Evolutionary conservation across 805 yeast species (phyloP).

Genomic region (Metschnikowia koreensis): DNA sequence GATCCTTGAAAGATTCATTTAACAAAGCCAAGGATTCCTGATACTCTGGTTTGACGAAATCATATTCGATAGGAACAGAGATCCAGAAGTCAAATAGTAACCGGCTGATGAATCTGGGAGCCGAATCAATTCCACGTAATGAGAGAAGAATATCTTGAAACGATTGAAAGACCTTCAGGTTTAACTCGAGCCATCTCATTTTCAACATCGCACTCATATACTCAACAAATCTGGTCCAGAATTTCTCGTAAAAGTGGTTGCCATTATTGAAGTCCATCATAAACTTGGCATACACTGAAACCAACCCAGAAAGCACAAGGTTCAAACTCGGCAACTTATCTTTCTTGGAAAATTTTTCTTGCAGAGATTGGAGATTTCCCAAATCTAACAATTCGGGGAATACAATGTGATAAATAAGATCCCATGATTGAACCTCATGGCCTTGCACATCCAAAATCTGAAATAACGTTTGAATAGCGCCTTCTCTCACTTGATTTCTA

Average conservation of each 20-base stretch:
- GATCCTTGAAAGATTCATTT: conserved; percentile 50
- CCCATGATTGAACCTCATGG: conserved; percentile 56
- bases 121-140: conserved; percentile 18
- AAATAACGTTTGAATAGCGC: conserved; percentile 85
- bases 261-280: conserved; percentile 35
- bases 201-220: conserved; percentile 45
- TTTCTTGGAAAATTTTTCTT: conserved; percentile 22
- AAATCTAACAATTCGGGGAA: conserved; percentile 50
- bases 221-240: conserved; percentile 58
- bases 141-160: conserved; percentile 47
- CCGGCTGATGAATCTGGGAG: conserved; percentile 26
- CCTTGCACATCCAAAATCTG: conserved; percentile 47
- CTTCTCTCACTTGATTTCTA: conserved; percentile 82
- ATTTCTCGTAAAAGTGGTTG: conserved; percentile 20
- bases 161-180: conserved; percentile 54
- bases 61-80: conserved; percentile 37
- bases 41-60: conserved; percentile 45
- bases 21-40: conserved; percentile 62
- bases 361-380: conserved; percentile 12
- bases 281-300: conserved; percentile 57
- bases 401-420: conserved; percentile 60
- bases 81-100: conserved; percentile 53
- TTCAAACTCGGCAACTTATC: conserved; percentile 63
- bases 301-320: conserved; percentile 63
- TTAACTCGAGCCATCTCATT: conserved; percentile 49